Evolutionary conservation across 768 basidiomycete species (phyloP), one percentile per base, ranked within the genome.

Genomic region (Hortiboletus campestris): DNA sequence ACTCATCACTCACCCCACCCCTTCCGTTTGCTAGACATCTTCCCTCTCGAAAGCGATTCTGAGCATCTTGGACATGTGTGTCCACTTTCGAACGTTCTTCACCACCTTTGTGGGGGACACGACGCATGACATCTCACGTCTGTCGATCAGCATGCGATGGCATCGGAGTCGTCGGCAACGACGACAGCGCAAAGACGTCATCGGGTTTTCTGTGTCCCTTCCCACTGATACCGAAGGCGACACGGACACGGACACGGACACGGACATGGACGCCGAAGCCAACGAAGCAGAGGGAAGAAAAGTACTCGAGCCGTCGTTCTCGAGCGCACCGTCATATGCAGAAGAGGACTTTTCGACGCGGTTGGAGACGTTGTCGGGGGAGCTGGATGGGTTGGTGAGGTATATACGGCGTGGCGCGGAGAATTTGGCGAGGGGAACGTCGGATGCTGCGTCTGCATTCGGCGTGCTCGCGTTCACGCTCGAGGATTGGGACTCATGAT

Each of bases 391-490:
- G 22, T 71, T 91, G 34, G 85, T 91, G 22, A 74, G 84, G 36
- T 88, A 88, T 66, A 65, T 91, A 6, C 72, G 86, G 42, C 74
- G 88, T 29, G 86, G 86, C 0, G 82, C 85, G 8, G 91, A 92
- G 67, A 83, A 75, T 61, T 72, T 91, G 22, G 85, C 85, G 13
- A 80, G 80, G 39, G 84, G 85, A 1, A 68, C 74, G n/a, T 77
- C 78, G 17, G 84, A 85, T 49, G 81, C 78, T 28, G 82, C 85
- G 13, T 68, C 84, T 29, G 75, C 84, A 1, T 91, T 89, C 65
- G 85, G 82, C 2, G 78, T 89, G 32, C 73, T 92, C 48, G 86
- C 88, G 11, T 92, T 93, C 67, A 76, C 81, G 40, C 73, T 93
- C 55, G 87, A 91, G 50, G 89, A 90, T 65, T 92, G 89, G 89